Base-by-base conservation (phyloP, 2,329 filamentous ascomycete genomes). In the Stemphylium vesicarium region DNA sequence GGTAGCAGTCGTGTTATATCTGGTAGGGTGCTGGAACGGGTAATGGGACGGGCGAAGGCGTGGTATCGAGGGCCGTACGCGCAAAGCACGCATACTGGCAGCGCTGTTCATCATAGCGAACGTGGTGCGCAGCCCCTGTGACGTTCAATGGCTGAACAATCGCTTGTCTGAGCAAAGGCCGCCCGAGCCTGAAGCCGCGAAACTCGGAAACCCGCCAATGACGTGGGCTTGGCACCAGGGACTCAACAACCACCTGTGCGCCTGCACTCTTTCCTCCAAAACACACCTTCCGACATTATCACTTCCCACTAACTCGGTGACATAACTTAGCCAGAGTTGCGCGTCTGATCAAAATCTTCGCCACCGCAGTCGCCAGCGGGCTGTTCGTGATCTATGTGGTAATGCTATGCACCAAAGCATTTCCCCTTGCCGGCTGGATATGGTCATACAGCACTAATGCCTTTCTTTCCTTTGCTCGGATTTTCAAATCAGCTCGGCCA, bases 1-100 rank as follows among this genome's bases (percentile, higher is more conserved):
- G 13, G 63, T 64, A 18, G 51, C 42, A 20, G 51, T 57, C 11
- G 70, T 67, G 16, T 67, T 66, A 35, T 63, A 55, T 62, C 71
- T 54, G 26, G 64, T 57, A 53, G 65, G 57, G 43, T 58, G 52
- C 20, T 54, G 57, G 32, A 63, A 60, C 10, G 56, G 57, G 50
- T 58, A 58, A 20, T 48, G 57, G 10, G 58, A 57, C 9, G 56
- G 57, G 31, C 61, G 62, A 29, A 51, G 53, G 38, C 59, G 66
- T 32, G 56, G 46, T 33, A 66, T 50, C 10, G 62, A 62, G 31
- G 68, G 68, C 45, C 66, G 68, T 33, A 68, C 53, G 58, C 66
- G 65, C 10, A 72, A 20, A 51, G 65, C 60, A 51, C 71, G 71
- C 63, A 71, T 64, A 20, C 56, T 58, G 16, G 61, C 67, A 55